Evolutionary conservation across 805 yeast genomes (phyloP), one percentile per base, ranked within the genome.

Genomic region (Wickerhamomyces sydowiorum): DNA sequence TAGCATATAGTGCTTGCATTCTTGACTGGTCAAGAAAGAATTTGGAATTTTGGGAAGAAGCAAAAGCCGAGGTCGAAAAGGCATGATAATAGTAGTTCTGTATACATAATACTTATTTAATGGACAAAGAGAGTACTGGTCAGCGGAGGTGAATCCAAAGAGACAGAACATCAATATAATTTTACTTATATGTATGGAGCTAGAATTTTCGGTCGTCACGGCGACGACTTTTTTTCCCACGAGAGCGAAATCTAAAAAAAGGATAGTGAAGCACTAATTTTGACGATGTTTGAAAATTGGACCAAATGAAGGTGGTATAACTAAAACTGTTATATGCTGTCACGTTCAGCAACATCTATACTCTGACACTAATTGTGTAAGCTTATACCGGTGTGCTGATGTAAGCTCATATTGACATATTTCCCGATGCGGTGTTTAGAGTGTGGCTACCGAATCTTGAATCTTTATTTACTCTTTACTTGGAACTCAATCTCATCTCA

Each of bases 1-100:
- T 62, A 34, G 73, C 77, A 15, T 82, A 79, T 53, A 71, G 80
- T 40, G 61, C 73, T 28, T 74, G 77, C 41, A 71, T 82, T 28
- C 61, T 78, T 24, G 76, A 73, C 42, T 82, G 88, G 88, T 84
- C 86, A 5, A 70, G 69, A 52, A 78, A 78, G 62, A 81, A 82
- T 54, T 60, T 78, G 34, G 85, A 80, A 49, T 69, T 75, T 29
- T 82, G 87, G 86, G 78, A 76, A 45, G 85, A 78, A 44, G 76
- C 81, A n/a, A 62, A 70, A 42, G 37, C 46, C 4, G 43, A 41
- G 12, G n/a, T 36, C n/a, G 28, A 38, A 28, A 10, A 21, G 27
- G 27, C 22, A 21, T 35, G 10, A 19, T 27, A 8, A 30, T n/a
- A 7, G 19, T 30, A 7, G 21, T 30, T 30, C 10, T n/a, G 21